Conservation (phyloP, 139 green algal genomes). For the Deuterostichococcus epilithicus region DNA sequence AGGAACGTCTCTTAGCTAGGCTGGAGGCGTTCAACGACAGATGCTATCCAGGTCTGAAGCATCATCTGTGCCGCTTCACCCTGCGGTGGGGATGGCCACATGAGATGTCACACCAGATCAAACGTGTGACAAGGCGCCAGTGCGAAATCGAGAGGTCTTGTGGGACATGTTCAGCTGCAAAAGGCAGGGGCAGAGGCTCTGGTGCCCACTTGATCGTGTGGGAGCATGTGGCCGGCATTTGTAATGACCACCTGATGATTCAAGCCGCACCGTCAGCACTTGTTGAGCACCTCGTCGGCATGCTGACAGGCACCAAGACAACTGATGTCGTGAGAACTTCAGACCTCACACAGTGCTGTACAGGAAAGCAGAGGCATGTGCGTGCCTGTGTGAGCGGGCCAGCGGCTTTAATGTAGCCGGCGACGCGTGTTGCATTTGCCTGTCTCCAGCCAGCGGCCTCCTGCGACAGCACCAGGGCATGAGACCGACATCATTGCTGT, state of each 20-base stretch:
- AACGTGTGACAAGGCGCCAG: no score
- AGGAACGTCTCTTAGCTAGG: no score
- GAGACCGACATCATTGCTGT: neutral
- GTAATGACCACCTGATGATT: conserved; percentile 36
- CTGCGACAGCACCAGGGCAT: neutral
- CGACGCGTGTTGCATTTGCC: neutral
- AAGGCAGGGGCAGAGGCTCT: no score
- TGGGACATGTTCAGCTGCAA: no score
- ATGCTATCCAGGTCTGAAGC: no score
- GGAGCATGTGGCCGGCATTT: conserved; percentile 53
- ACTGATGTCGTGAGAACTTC: neutral
- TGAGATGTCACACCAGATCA: no score
- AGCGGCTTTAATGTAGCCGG: neutral
- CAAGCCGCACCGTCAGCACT: conserved; percentile 13
- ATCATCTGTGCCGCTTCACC: no score
- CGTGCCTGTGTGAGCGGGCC: neutral
- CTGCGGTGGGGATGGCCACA: no score
- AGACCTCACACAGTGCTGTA: neutral
- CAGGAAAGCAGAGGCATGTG: neutral
- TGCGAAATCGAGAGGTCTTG: no score
- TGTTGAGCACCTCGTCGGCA: neutral
- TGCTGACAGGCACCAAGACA: no score
- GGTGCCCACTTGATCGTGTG: no score
- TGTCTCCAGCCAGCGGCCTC: neutral
- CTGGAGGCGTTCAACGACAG: no score